These are phyloP conservation scores for Daedaleopsis nitida DNA, from an alignment of 768 basidiomycete genomes.

Conservation along the genomic window DNA sequence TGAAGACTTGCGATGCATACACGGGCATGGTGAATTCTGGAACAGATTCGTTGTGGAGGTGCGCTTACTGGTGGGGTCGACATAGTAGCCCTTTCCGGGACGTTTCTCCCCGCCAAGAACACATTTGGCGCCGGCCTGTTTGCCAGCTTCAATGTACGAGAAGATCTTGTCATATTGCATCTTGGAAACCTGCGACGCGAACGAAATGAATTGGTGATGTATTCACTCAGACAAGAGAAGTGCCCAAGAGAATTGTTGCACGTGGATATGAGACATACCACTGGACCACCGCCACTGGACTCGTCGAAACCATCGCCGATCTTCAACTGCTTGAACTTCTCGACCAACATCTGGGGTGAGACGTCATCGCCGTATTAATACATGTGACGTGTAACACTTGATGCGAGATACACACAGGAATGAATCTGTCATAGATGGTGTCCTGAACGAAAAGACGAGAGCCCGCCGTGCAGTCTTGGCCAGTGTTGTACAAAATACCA, in stretches of 20 bases:
- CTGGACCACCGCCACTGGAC: slow-evolving; percentile 74
- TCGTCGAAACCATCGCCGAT: slow-evolving; percentile 85
- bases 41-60: not conserved
- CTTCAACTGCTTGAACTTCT: slow-evolving; percentile 66
- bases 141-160: slow-evolving; percentile 86
- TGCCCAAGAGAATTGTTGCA: too few species aligned
- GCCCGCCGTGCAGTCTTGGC: slow-evolving; percentile 94
- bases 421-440: slow-evolving; percentile 82
- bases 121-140: slow-evolving; percentile 78
- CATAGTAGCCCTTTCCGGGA: slow-evolving; percentile 77
- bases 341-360: slow-evolving; percentile 47
- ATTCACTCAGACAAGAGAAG: not conserved
- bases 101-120: slow-evolving; percentile 82
- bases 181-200: slow-evolving; percentile 65
- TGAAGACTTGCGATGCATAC: slow-evolving; percentile 66
- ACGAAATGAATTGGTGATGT: not conserved
- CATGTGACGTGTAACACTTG: too few species aligned
- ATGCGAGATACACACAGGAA: slow-evolving; percentile 35
- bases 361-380: not conserved
- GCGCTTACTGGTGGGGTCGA: slow-evolving; percentile 83
- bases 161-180: slow-evolving; percentile 84
- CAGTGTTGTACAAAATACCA: slow-evolving; percentile 85
- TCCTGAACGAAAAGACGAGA: slow-evolving; percentile 91
- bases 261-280: slow-evolving; percentile 50
- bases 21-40: slow-evolving; percentile 3